phyloP scores from a whole-genome alignment of 2,329 filamentous ascomycete species.

The Claviceps sp. region DNA sequence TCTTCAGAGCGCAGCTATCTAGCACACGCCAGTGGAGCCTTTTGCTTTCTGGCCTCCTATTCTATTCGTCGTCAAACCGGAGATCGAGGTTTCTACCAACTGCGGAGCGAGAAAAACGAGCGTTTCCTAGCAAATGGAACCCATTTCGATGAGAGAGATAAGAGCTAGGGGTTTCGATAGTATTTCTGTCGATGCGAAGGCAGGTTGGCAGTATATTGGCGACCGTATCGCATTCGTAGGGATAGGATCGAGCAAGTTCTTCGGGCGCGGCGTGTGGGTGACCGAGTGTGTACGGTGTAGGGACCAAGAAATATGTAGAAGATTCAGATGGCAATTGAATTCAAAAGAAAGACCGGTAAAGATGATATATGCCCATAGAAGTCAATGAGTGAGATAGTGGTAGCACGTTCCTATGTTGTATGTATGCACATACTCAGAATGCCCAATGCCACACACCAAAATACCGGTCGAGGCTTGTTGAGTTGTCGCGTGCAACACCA shows the following conservation, averaged over 20 bases:
- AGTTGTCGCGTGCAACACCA: no score
- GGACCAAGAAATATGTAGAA: not conserved
- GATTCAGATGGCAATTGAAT: not conserved
- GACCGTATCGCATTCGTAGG: not conserved
- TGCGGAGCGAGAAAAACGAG: not conserved
- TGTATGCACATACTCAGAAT: no score
- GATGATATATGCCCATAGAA: not conserved
- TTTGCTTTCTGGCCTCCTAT: not conserved
- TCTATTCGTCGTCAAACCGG: not conserved
- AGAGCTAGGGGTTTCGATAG: not conserved
- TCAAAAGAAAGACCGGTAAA: not conserved
- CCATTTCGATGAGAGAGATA: constrained; percentile 13
- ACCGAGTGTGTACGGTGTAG: not conserved
- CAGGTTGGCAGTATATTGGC: not conserved
- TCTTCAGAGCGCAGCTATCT: not conserved
- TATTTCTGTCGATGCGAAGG: not conserved
- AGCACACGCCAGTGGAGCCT: not conserved
- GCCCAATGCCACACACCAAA: no score
- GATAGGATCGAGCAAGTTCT: not conserved
- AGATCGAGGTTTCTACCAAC: no score
- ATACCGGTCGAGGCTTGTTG: no score
- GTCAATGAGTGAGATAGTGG: not conserved
- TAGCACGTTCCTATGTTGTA: no score
- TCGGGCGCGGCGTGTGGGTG: not conserved
- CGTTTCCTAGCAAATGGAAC: constrained; percentile 11